Evolutionary conservation across 345 rosid genomes (phyloP).

Genomic region (Citrus cavaleriei): DNA sequence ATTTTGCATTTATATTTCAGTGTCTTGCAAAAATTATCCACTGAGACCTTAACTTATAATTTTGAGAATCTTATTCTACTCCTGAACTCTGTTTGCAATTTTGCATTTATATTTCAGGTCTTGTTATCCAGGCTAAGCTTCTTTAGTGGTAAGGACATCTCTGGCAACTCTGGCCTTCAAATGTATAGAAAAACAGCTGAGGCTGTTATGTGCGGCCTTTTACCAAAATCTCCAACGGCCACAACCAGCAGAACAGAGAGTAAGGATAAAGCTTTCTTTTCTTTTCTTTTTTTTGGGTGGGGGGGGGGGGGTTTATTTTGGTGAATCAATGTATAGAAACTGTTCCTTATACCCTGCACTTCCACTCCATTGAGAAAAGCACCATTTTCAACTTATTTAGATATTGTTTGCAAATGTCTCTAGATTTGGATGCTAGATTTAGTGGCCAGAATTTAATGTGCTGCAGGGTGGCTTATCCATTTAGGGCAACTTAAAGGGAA

Average conservation of each 20-base stretch:
- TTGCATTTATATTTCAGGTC: slow-evolving; percentile 48
- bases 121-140: slow-evolving; percentile 76
- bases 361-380: not conserved
- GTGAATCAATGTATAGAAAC: too few species aligned
- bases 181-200: slow-evolving; percentile 78
- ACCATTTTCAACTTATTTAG: not conserved
- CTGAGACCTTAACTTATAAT: not conserved
- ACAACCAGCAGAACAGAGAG: slow-evolving; percentile 77
- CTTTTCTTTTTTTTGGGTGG: not conserved
- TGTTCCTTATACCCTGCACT: not conserved
- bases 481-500: not conserved
- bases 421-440: not conserved
- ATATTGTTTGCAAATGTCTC: not conserved
- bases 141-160: slow-evolving; percentile 56
- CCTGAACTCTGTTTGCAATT: not conserved
- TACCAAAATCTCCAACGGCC: slow-evolving; percentile 86
- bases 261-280: slow-evolving; percentile 19
- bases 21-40: too few species aligned
- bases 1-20: too few species aligned
- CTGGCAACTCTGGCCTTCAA: slow-evolving; percentile 55
- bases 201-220: slow-evolving; percentile 88
- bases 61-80: not conserved
- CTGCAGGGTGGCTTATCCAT: not conserved
- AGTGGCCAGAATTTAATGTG: not conserved
- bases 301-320: too few species aligned